Base-by-base conservation (phyloP, 805 yeast genomes). In the Pichia pseudocactophila region DNA sequence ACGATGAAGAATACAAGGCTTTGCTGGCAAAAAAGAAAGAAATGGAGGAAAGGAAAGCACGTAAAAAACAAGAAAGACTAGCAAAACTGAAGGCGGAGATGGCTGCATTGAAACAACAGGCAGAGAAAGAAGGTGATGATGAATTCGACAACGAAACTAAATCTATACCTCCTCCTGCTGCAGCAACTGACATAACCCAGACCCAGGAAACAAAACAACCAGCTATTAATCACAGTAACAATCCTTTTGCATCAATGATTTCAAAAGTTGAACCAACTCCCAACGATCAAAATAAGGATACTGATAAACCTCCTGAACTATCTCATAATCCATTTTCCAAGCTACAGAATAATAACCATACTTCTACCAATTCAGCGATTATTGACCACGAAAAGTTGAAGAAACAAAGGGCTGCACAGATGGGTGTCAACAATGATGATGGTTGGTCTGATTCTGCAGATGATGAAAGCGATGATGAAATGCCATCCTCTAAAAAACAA, bases 321-420 rank as follows among this genome's bases (percentile, higher is more conserved):
- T 42, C 40, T 37, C 69, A 71, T 39, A 73, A 73, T 47, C 84
- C 86, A 40, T 80, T 80, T 55, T 80, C 80, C 58, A 77, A 75
- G 52, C 73, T 76, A 16, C 46, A 54, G 18, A 47, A 61, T 18
- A 45, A 61, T n/a, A n/a, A n/a, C n/a, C n/a, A n/a, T 8, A 32
- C 38, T 20, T 7, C 39, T 5, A 25, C 42, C 3, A 18, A 44
- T 30, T 46, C 45, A 12, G 33, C 76, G 12, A 49, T 22, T 5
- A 22, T 78, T 49, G 85, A 80, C 54, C 64, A 74, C 1, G 68
- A 68, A 47, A 75, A 76, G 46, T 75, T 82, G 25, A 81, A 78
- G 43, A 81, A 80, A 2, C 89, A 82, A 59, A 69, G 92, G 60
- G 76, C 73, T 22, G 75, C 84, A 7, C 90, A 83, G 57, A 69